Percentiles rank a stretch among this genome's conserved stretches.
These are phyloP conservation scores for Polyplosphaeria fusca DNA, from an alignment of 495 filamentous ascomycete genomes.

Conservation along the genomic window DNA sequence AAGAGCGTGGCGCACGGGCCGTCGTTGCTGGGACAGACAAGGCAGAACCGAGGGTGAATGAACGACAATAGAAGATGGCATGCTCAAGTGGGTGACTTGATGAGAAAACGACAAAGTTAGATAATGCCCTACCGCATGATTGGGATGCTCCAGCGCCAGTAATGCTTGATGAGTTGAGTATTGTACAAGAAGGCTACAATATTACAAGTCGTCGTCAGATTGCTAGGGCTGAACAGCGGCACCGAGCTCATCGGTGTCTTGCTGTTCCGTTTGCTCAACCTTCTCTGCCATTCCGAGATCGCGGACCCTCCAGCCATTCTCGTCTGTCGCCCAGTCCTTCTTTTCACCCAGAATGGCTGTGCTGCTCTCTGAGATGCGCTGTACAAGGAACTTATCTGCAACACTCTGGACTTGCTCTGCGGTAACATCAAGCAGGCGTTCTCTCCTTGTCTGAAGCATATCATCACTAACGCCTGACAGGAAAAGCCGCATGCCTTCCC, in stretches of 20 bases:
- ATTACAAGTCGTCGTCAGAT: neutral
- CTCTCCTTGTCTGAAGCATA: conserved; percentile 83
- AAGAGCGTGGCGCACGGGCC: neutral
- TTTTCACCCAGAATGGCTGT: conserved; percentile 80
- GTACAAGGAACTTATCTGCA: conserved; percentile 77
- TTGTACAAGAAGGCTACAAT: conserved; percentile 2
- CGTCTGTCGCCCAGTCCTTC: conserved; percentile 64
- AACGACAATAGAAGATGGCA: neutral
- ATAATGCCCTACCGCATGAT: neutral
- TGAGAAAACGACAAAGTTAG: neutral
- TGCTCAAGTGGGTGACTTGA: neutral
- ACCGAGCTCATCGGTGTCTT: neutral
- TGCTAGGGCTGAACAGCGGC: neutral
- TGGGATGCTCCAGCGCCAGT: neutral
- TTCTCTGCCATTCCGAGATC: conserved; percentile 45
- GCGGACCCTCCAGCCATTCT: conserved; percentile 48
- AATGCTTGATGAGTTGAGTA: conserved; percentile 12
- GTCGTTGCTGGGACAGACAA: neutral
- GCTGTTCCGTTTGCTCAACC: conserved; percentile 3
- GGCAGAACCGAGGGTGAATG: neutral
- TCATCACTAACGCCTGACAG: conserved; percentile 78
- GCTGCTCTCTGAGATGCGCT: conserved; percentile 56
- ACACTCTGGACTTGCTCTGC: conserved; percentile 74
- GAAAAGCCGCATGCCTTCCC: conserved; percentile 83
- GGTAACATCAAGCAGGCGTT: conserved; percentile 83